phyloP scores from a whole-genome alignment of 805 yeast species.

The Zygosaccharomyces pseudorouxii region DNA sequence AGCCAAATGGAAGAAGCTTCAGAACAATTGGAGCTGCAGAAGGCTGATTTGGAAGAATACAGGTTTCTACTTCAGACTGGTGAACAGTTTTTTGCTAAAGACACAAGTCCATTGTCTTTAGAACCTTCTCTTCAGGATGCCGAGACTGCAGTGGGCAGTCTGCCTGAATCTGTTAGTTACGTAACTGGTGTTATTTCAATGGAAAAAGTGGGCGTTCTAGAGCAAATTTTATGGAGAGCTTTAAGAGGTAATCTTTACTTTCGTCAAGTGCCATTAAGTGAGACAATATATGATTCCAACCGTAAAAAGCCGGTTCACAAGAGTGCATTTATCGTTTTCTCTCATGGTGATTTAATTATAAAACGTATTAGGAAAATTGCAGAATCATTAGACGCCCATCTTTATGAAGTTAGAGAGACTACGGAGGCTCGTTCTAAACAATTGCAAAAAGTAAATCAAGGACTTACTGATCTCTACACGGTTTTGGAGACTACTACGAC shows the following conservation, averaged over 20 bases:
- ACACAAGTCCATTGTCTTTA: slow-evolving; percentile 9
- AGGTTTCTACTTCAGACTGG: slow-evolving; percentile 50
- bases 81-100: slow-evolving; percentile 43
- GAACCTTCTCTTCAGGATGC: neutral
- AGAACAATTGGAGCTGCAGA: slow-evolving; percentile 51
- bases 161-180: slow-evolving; percentile 39
- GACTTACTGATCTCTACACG: slow-evolving; percentile 45
- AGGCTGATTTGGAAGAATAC: slow-evolving; percentile 58
- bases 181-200: slow-evolving; percentile 65
- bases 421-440: slow-evolving; percentile 37
- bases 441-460: slow-evolving; percentile 37
- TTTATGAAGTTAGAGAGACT: slow-evolving; percentile 51
- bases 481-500: slow-evolving; percentile 47
- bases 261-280: slow-evolving; percentile 51
- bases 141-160: slow-evolving; percentile 26
- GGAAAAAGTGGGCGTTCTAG: slow-evolving; percentile 54
- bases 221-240: slow-evolving; percentile 69
- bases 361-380: slow-evolving; percentile 59
- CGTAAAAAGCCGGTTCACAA: slow-evolving; percentile 47
- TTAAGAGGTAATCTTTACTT: slow-evolving; percentile 68
- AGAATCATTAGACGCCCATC: slow-evolving; percentile 61
- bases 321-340: slow-evolving; percentile 60
- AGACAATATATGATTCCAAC: slow-evolving; percentile 53
- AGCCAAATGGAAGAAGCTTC: slow-evolving; percentile 65
- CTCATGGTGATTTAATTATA: slow-evolving; percentile 61